These are phyloP conservation scores for Trichoderma atroviride DNA, from an alignment of 2,329 filamentous ascomycete species.

Conservation along the genomic window DNA sequence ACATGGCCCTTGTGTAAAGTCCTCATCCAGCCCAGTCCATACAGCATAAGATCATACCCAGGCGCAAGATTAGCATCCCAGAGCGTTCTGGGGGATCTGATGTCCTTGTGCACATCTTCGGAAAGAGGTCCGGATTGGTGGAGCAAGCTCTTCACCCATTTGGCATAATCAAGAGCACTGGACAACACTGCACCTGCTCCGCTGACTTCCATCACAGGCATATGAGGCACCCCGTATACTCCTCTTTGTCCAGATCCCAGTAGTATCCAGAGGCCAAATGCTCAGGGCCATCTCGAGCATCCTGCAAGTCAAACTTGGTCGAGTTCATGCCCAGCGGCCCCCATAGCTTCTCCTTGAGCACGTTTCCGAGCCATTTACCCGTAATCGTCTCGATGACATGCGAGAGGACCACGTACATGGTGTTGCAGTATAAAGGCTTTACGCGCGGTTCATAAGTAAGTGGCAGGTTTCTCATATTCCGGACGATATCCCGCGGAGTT, in stretches of 20 bases:
- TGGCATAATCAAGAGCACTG: conserved; percentile 53
- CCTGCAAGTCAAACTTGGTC: conserved; percentile 42
- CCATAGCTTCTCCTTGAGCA: conserved; percentile 48
- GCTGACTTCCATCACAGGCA: conserved; percentile 36
- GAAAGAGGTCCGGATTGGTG: conserved; percentile 35
- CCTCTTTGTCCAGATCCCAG: conserved; percentile 38
- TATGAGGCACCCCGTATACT: conserved; percentile 35
- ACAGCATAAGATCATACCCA: conserved; percentile 32
- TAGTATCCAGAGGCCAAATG: conserved; percentile 48
- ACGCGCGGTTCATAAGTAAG: conserved; percentile 48
- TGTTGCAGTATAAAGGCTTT: conserved; percentile 53
- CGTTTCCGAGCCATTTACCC: conserved; percentile 42
- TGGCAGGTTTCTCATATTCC: conserved; percentile 50
- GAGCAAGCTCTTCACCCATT: conserved; percentile 55
- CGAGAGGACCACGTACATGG: conserved; percentile 51
- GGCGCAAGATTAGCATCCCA: not conserved
- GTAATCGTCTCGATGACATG: conserved; percentile 51
- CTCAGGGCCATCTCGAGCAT: conserved; percentile 33
- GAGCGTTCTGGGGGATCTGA: conserved; percentile 40
- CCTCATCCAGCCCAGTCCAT: conserved; percentile 39
- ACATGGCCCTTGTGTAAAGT: conserved; percentile 34
- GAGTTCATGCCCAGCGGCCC: conserved; percentile 50
- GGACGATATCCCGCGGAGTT: conserved; percentile 44
- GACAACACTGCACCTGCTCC: conserved; percentile 49
- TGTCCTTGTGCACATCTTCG: conserved; percentile 34